phyloP scores from a whole-genome alignment of 176 grass and related monocot genomes.

The Aegilops longissima region DNA sequence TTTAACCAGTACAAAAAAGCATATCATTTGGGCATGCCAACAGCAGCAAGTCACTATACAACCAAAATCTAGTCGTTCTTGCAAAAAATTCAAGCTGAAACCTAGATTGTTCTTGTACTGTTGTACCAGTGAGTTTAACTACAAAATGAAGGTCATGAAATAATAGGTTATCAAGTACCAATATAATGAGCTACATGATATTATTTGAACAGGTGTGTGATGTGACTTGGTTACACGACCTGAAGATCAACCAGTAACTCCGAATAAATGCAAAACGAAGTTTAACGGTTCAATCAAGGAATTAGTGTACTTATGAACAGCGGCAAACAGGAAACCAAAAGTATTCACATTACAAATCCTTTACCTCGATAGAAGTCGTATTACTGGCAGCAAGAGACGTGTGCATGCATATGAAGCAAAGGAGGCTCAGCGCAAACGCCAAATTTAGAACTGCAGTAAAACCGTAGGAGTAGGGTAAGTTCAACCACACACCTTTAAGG shows the following conservation, averaged over 20 bases:
- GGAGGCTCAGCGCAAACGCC: slow-evolving; percentile 84
- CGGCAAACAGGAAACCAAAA: background rate
- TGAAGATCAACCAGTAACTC: background rate
- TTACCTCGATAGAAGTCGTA: slow-evolving; percentile 87
- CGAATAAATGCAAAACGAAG: background rate
- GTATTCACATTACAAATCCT: slow-evolving; percentile 13
- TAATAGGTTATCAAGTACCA: background rate
- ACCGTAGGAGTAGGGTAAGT: slow-evolving; percentile 20
- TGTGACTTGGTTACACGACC: no score
- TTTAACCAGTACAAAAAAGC: background rate
- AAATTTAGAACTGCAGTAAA: slow-evolving; percentile 88
- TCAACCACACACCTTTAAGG: slow-evolving; percentile 8
- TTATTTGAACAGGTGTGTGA: background rate
- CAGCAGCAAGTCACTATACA: background rate
- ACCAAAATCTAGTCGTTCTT: background rate
- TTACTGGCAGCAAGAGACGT: slow-evolving; percentile 61
- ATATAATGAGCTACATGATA: background rate
- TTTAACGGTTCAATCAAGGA: background rate
- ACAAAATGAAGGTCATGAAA: slow-evolving; percentile 9
- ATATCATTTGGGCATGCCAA: slow-evolving; percentile 14
- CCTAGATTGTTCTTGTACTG: background rate
- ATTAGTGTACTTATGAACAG: background rate
- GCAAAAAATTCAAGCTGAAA: background rate
- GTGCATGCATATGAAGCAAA: slow-evolving; percentile 80
- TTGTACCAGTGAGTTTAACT: background rate